Conservation (phyloP, 352 stramenopile genomes). For the Globisporangium viniferum region DNA sequence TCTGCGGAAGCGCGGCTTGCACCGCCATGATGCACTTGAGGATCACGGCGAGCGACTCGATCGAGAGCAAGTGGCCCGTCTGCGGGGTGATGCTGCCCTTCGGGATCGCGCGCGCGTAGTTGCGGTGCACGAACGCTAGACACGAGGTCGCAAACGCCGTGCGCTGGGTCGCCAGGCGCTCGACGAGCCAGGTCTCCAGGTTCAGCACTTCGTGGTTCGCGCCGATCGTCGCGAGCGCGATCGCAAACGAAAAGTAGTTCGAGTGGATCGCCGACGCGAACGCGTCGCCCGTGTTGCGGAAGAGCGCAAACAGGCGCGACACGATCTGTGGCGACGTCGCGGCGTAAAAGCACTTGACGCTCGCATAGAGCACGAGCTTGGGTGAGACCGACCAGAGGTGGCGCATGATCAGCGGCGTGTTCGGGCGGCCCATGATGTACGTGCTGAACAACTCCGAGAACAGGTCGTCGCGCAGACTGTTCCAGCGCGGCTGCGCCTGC, state of each 20-base stretch:
- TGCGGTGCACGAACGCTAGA: conserved; percentile 82
- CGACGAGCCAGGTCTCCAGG: conserved; percentile 79
- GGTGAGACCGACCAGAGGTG: conserved; percentile 82
- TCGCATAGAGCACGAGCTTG: conserved; percentile 86
- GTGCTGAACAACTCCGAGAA: conserved; percentile 86
- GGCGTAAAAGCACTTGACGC: conserved; percentile 85
- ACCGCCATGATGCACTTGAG: conserved; percentile 82
- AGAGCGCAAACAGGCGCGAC: conserved; percentile 76
- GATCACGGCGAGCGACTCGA: conserved; percentile 81
- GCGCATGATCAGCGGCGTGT: conserved; percentile 86
- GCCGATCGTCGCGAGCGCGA: conserved; percentile 77
- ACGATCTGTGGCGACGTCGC: conserved; percentile 78
- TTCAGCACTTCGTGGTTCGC: conserved; percentile 86
- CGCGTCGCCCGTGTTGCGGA: conserved; percentile 80
- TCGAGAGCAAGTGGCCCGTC: conserved; percentile 75
- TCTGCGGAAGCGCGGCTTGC: conserved; percentile 61
- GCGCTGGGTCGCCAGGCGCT: conserved; percentile 71
- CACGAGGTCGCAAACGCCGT: conserved; percentile 84
- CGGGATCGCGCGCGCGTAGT: conserved; percentile 76
- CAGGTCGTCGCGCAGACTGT: conserved; percentile 77
- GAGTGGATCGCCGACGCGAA: conserved; percentile 82
- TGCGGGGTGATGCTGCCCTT: conserved; percentile 80
- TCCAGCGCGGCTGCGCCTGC: conserved; percentile 73
- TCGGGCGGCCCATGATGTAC: conserved; percentile 84
- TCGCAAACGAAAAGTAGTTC: conserved; percentile 88